Evolutionary conservation across 257 asterid genomes (phyloP), one percentile per base, ranked within the genome.

Genomic region (Ballota nigra): DNA sequence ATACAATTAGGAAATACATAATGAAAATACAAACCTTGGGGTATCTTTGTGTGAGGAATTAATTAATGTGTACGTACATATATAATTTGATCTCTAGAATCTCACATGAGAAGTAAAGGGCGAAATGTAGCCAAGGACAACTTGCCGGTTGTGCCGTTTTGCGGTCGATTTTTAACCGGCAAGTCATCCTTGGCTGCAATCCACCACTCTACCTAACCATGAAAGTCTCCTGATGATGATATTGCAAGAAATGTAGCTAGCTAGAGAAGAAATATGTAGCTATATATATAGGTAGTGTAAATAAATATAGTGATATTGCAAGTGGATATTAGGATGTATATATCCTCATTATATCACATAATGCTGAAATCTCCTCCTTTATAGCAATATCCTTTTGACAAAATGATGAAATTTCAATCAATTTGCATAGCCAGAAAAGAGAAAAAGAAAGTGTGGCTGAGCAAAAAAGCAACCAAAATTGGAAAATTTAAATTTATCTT

Each of bases 181-280:
- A 79, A 79, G 79, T 79, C 80, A 75, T 79, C 80, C 80, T 79
- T 79, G 83, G 83, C 83, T 79, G 75, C 83, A 75, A 58, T 55
- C 75, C 71, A 40, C 80, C 71, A 58, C 82, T 63, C 80, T 70
- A 43, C 80, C 26, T 52, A 53, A 70, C 72, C 78, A 75, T 75
- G 83, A 18, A 47, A 71, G 75, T 41, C 72, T 49, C 77, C 16
- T 49, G 63, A 67, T 62, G 9, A 51, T 31, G 36, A 24, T 57
- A 40, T 40, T 53, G 16, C 36, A 68, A 40, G 57, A 61, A 56
- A 52, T 38, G 15, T 28, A 20, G 40, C 24, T 19, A 16, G 57
- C 22, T 16, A 58, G 36, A 15, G 13, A 23, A 15, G 33, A 20
- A 19, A 18, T 45, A 43, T 43, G 18, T 49, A 24, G 38, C 55